Conservation (phyloP, 768 basidiomycete species). For the Phanerodontia chrysosporium region DNA sequence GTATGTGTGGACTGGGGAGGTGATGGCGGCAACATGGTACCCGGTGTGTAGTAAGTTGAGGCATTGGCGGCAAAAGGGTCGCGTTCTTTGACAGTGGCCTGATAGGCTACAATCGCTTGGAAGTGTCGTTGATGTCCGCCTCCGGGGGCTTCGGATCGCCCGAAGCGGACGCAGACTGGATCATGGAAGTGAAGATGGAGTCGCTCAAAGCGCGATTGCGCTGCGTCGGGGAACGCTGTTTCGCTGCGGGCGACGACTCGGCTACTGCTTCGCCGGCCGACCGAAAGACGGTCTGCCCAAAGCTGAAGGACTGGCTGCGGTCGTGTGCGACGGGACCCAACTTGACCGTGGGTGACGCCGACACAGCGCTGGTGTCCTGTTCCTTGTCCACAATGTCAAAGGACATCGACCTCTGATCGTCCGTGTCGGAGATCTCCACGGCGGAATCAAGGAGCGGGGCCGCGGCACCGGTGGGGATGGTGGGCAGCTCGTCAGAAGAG, state of each 20-base stretch:
- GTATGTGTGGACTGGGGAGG: slow-evolving; percentile 43
- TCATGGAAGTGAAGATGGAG: slow-evolving; percentile 57
- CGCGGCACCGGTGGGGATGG: slow-evolving; percentile 32
- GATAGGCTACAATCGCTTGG: slow-evolving; percentile 43
- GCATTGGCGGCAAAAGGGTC: slow-evolving; percentile 75
- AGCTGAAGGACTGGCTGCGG: slow-evolving; percentile 65
- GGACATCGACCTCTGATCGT: slow-evolving; percentile 17
- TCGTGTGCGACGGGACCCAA: slow-evolving; percentile 27
- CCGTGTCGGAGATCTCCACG: slow-evolving; percentile 32
- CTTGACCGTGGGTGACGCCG: slow-evolving; percentile 7
- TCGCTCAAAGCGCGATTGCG: slow-evolving; percentile 60
- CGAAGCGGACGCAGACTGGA: slow-evolving; percentile 28
- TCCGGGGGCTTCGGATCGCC: slow-evolving; percentile 40
- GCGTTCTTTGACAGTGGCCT: slow-evolving; percentile 35
- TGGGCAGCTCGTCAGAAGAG: slow-evolving; percentile 49
- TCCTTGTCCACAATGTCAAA: slow-evolving; percentile 21
- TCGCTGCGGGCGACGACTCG: slow-evolving; percentile 18
- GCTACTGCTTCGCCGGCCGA: slow-evolving; percentile 31
- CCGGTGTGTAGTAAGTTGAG: slow-evolving; percentile 73
- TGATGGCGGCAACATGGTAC: slow-evolving; percentile 65
- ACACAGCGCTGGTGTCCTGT: neutral
- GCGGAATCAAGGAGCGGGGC: slow-evolving; percentile 31
- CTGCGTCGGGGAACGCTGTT: slow-evolving; percentile 26
- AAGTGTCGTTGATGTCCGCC: slow-evolving; percentile 62
- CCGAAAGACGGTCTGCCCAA: slow-evolving; percentile 60